phyloP scores from a whole-genome alignment of 352 stramenopile genomes.

The Plasmopara muralis region DNA sequence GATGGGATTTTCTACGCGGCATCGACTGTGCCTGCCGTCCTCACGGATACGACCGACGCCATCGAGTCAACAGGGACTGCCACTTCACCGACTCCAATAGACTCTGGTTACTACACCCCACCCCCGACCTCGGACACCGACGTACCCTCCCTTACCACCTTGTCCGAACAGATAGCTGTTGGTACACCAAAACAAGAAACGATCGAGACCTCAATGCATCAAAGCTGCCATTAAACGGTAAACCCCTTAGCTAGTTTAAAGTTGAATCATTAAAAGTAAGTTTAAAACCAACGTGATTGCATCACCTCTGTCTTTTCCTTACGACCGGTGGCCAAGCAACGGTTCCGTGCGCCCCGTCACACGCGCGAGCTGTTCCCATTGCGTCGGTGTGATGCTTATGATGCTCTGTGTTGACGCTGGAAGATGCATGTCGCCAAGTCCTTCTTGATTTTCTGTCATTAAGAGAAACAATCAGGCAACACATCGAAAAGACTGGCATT shows the following conservation, averaged over 20 bases:
- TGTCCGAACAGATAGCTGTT: background rate
- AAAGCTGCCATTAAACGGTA: constrained; percentile 11
- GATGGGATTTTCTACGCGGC: background rate
- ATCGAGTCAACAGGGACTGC: constrained; percentile 5
- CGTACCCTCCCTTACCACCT: background rate
- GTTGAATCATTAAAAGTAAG: too few relatives aligned
- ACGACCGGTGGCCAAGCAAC: constrained; percentile 54
- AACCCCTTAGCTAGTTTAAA: background rate
- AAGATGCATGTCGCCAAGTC: constrained; percentile 35
- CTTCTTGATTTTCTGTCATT: constrained; percentile 56
- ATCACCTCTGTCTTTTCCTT: background rate
- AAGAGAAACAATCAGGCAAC: background rate
- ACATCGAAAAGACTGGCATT: too few relatives aligned
- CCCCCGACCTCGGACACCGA: constrained; percentile 8
- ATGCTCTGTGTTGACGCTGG: constrained; percentile 66
- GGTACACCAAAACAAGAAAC: background rate
- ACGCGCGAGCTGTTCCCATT: constrained; percentile 56
- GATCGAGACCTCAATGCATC: background rate
- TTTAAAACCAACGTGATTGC: too few relatives aligned
- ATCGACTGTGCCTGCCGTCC: constrained; percentile 3
- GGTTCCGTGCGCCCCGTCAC: constrained; percentile 41
- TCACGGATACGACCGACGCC: constrained; percentile 7
- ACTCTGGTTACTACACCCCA: constrained; percentile 12
- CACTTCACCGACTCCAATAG: constrained; percentile 1
- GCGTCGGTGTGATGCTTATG: constrained; percentile 68